Conservation (phyloP, 1,284 basidiomycete species). For the Lentinus polychrous region DNA sequence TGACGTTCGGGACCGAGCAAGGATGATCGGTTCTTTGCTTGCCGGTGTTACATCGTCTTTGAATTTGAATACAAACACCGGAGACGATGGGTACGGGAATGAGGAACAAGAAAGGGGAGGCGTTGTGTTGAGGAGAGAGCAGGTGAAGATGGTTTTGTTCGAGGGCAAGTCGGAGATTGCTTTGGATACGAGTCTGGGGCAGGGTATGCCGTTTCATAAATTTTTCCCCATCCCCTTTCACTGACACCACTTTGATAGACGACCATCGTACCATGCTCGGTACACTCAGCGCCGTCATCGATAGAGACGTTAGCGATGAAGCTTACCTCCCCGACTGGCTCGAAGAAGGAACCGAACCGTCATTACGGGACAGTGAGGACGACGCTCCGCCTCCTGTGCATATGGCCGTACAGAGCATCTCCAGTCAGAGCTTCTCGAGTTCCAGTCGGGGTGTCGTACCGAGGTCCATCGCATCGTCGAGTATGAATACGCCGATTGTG, state of each 20-base stretch:
- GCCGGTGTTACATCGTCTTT: conserved; percentile 37
- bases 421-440: neutral
- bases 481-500: conserved; percentile 34
- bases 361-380: conserved; percentile 44
- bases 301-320: conserved; percentile 36
- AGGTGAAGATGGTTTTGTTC: conserved; percentile 74
- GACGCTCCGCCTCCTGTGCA: conserved; percentile 32
- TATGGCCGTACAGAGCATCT: conserved; percentile 5
- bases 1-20: conserved; percentile 82
- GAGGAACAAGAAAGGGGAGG: conserved; percentile 48
- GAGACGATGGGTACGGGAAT: conserved; percentile 25
- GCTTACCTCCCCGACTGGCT: conserved; percentile 31
- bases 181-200: conserved; percentile 27
- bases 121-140: conserved; percentile 75
- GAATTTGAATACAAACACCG: conserved; percentile 10
- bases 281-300: conserved; percentile 50
- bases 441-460: conserved; percentile 14
- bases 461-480: conserved; percentile 18
- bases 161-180: conserved; percentile 54
- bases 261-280: conserved; percentile 43
- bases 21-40: conserved; percentile 73
- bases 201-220: conserved; percentile 13
- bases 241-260: no score
- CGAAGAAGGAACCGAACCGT: conserved; percentile 28
- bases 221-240: neutral